Evolutionary conservation across 208 protist species (phyloP), one percentile per base, ranked within the genome.

Genomic region (Leishmania amazonensis): DNA sequence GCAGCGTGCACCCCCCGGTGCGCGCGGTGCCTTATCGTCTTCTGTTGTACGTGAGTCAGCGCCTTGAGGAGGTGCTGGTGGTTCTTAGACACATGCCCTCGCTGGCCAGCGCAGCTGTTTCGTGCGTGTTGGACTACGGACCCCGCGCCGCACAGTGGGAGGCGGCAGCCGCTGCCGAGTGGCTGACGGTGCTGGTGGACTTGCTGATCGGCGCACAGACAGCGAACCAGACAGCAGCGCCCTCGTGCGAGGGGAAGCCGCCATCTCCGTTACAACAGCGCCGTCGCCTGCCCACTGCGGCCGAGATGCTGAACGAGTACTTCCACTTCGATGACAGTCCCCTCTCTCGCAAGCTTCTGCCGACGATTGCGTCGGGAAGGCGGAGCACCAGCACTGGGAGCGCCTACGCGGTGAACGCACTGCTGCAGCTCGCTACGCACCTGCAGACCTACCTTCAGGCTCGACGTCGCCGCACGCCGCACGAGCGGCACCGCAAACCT

Each of bases 101-200:
- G 24, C 68, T 92, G 35, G 80, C 93, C 21, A 89, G 85, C 73
- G 87, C 87, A 6, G 91, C 91, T 35, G 89, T 95, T 31, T 85
- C 78, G 28, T 91, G 88, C 79, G 87, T 96, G 58, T 67, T 96
- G 35, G 86, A 86, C 45, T 92, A 94, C 83, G 76, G 79, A 38
- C 31, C 74, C 3, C 65, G 57, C 49, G 85, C 85, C 9, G 83
- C 89, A 35, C 94, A 95, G 76, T 96, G 90, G 91, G 91, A 94
- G 74, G 85, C 87, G 0, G 94, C 92, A 13, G 92, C 94, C 0
- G 94, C 94, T 19, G 94, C 91, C 54, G 92, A 96, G 72, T 95
- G 92, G 91, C 82, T 97, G 51, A 74, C 72, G 45, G 70, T 77
- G 57, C 80, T 96, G 40, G 75, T 89, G 2, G 67, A 68, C 65